Evolutionary conservation across 768 basidiomycete genomes (phyloP).

Genomic region (Rhodotorula taiwanensis): DNA sequence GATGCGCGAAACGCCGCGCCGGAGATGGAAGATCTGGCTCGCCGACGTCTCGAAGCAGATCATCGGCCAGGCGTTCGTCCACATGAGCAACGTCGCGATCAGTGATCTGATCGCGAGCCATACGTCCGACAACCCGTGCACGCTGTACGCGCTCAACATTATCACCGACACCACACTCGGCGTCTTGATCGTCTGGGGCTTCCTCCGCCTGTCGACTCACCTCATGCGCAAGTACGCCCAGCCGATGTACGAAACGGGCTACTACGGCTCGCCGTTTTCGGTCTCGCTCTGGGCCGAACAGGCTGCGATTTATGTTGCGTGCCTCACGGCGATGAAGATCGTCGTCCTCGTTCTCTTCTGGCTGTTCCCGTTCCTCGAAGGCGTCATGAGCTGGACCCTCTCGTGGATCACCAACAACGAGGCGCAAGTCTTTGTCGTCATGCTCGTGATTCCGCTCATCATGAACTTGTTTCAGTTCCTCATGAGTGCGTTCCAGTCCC

Average conservation of each 20-base stretch:
- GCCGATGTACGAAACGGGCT: conserved; percentile 74
- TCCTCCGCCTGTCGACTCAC: conserved; percentile 52
- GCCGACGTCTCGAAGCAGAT: conserved; percentile 89
- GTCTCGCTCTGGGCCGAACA: conserved; percentile 66
- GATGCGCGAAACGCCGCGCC: conserved; percentile 72
- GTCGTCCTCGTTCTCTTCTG: conserved; percentile 71
- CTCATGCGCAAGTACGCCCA: conserved; percentile 57
- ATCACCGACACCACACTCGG: conserved; percentile 87
- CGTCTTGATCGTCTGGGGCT: conserved; percentile 62
- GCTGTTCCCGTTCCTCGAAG: conserved; percentile 62
- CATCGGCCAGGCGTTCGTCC: conserved; percentile 65
- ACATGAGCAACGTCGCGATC: conserved; percentile 60
- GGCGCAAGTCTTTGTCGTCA: conserved; percentile 52
- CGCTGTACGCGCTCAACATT: conserved; percentile 74
- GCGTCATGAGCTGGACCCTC: conserved; percentile 77
- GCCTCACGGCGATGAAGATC: conserved; percentile 83
- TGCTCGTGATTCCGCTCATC: conserved; percentile 73
- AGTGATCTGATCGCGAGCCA: conserved; percentile 60
- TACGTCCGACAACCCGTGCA: conserved; percentile 71
- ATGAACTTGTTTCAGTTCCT: conserved; percentile 76
- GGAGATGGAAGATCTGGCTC: conserved; percentile 89
- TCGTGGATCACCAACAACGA: conserved; percentile 67
- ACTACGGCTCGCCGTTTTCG: conserved; percentile 80
- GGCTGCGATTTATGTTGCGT: conserved; percentile 64
- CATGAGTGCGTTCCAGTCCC: conserved; percentile 67